These are phyloP conservation scores for Lecanosticta acicola DNA, from an alignment of 2,329 filamentous ascomycete genomes.

Conservation along the genomic window DNA sequence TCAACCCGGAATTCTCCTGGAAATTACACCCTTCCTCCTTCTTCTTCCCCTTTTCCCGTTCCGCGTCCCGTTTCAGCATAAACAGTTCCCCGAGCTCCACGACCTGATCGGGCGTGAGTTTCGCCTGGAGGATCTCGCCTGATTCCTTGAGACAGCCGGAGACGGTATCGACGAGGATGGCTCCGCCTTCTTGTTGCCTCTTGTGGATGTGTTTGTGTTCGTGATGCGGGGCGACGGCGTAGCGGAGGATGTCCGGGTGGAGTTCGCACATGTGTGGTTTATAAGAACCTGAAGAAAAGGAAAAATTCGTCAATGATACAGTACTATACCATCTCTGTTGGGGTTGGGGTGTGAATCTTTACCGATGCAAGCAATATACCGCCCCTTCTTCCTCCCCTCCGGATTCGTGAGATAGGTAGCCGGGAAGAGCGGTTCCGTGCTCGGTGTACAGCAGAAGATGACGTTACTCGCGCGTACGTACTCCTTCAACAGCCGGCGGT, in stretches of 20 bases:
- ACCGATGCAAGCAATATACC: conserved; percentile 68
- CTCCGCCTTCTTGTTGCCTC: conserved; percentile 53
- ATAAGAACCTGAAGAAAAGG: too few species aligned
- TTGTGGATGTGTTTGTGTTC: conserved; percentile 58
- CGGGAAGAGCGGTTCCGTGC: conserved; percentile 68
- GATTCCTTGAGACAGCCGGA: conserved; percentile 76
- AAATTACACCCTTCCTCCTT: conserved; percentile 24
- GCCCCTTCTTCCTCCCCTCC: conserved; percentile 63
- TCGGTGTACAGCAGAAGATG: conserved; percentile 85
- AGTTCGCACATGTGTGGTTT: conserved; percentile 75
- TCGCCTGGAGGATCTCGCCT: conserved; percentile 78
- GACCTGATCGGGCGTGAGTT: conserved; percentile 65
- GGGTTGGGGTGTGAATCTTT: too few species aligned
- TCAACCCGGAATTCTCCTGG: conserved; percentile 39
- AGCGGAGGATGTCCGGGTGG: conserved; percentile 66
- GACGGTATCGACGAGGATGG: conserved; percentile 62
- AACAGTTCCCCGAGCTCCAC: conserved; percentile 82
- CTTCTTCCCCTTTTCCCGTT: conserved; percentile 29
- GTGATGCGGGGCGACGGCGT: conserved; percentile 53
- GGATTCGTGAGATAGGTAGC: conserved; percentile 63
- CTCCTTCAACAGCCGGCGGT: conserved; percentile 60
- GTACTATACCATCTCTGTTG: too few species aligned
- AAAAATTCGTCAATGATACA: too few species aligned
- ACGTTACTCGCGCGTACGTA: conserved; percentile 68
- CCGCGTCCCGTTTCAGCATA: conserved; percentile 55